Evolutionary conservation across 2,329 filamentous ascomycete genomes (phyloP).

Genomic region (Cladosporium cucumerinum): DNA sequence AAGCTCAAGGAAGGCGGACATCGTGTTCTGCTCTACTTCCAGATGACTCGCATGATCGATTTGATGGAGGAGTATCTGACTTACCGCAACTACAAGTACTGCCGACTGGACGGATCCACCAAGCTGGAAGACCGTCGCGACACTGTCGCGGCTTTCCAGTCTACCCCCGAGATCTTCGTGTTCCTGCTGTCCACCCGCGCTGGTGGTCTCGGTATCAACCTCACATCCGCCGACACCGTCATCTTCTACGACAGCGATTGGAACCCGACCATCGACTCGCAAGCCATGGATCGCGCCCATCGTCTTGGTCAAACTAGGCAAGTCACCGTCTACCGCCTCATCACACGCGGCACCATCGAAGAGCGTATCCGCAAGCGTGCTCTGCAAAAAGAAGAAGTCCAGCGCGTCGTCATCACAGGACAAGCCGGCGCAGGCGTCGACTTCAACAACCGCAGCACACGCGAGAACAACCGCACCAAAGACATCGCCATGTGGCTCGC

Average conservation of each 20-base stretch:
- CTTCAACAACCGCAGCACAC: conserved; percentile 80
- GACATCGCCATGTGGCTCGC: conserved; percentile 99
- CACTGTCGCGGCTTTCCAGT: conserved; percentile 95
- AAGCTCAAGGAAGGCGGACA: conserved; percentile 89
- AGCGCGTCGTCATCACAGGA: conserved; percentile 92
- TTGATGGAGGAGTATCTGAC: conserved; percentile 98
- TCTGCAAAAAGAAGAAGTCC: conserved; percentile 96
- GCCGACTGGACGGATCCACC: conserved; percentile 90
- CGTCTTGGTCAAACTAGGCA: conserved; percentile 93
- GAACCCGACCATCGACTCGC: conserved; percentile 98
- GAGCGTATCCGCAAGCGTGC: conserved; percentile 96
- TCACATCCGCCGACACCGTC: conserved; percentile 94
- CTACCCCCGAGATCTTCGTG: conserved; percentile 89
- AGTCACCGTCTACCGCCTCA: conserved; percentile 95
- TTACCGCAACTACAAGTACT: conserved; percentile 99
- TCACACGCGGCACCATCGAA: conserved; percentile 94
- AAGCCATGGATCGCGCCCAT: conserved; percentile 98
- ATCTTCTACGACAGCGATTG: conserved; percentile 99
- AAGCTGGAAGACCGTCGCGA: conserved; percentile 96
- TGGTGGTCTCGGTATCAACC: conserved; percentile 95
- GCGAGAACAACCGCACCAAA: conserved; percentile 93
- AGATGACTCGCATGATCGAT: conserved; percentile 99
- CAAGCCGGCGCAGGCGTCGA: conserved; percentile 66
- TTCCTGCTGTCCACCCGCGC: conserved; percentile 95
- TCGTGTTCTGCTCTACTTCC: conserved; percentile 96